Evolutionary conservation across 1,139 yeast species (phyloP).

Genomic region (Pneumocystis wakefieldiae): DNA sequence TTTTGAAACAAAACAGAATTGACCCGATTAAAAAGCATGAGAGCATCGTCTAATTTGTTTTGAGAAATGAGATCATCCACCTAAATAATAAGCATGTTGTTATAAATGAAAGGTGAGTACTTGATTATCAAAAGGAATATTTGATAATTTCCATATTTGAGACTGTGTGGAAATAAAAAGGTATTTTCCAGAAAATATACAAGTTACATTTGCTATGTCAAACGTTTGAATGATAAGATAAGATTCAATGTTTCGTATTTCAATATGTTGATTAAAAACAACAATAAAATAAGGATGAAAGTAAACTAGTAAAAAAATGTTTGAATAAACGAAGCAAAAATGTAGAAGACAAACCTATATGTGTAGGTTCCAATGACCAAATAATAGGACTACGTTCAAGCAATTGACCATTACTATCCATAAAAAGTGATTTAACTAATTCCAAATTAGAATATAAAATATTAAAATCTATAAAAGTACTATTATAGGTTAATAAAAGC

Average conservation of each 20-base stretch:
- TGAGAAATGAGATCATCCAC: conserved; percentile 18
- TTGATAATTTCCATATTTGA: conserved; percentile 19
- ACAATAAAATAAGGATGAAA: conserved; percentile 1
- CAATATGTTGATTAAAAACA: conserved; percentile 6
- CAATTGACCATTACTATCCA: conserved; percentile 19
- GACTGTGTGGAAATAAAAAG: conserved; percentile 19
- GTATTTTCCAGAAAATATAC: conserved; percentile 12
- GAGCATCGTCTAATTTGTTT: conserved; percentile 28
- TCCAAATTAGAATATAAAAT: conserved; percentile 18
- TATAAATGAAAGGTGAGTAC: background rate
- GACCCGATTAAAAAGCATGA: conserved; percentile 28
- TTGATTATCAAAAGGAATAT: conserved; percentile 23
- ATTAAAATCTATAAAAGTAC: conserved; percentile 11
- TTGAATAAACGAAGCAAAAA: background rate
- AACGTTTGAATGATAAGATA: conserved; percentile 13
- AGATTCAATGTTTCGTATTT: conserved; percentile 13
- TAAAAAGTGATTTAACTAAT: conserved; percentile 21
- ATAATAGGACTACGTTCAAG: conserved; percentile 16
- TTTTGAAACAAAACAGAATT: conserved; percentile 23
- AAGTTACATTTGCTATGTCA: conserved; percentile 9
- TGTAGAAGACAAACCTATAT: background rate
- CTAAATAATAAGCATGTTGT: background rate
- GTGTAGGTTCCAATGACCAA: conserved; percentile 16
- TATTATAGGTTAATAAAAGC: conserved; percentile 21
- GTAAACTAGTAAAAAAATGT: background rate